Percentiles rank a stretch among this genome's conserved stretches.
Evolutionary conservation across 495 filamentous ascomycete genomes (phyloP).

Genomic region (Mytilinidion resinicola): DNA sequence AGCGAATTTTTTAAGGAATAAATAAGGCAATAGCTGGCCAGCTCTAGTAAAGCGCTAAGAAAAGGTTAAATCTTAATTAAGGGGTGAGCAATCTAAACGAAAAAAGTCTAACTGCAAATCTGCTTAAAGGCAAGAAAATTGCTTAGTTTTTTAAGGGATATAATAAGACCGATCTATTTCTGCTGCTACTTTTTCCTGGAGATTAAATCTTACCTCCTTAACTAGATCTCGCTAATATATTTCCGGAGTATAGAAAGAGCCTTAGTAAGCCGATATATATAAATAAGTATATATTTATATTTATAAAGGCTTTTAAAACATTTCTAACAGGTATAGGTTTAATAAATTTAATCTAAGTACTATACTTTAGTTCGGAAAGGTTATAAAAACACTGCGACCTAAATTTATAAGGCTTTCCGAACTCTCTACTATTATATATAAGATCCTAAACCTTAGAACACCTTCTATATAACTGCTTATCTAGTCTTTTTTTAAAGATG

Average conservation of each 20-base stretch:
- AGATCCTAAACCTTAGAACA: no score
- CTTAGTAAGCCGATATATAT: neutral
- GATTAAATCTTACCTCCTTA: neutral
- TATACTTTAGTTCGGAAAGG: no score
- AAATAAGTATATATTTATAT: neutral
- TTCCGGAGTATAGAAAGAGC: neutral
- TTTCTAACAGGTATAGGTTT: neutral
- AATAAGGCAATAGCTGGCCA: neutral
- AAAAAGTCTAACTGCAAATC: neutral
- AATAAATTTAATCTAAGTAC: neutral
- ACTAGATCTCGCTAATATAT: neutral
- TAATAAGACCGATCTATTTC: neutral
- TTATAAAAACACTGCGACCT: no score
- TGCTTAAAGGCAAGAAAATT: neutral
- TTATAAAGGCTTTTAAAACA: neutral
- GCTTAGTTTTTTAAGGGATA: neutral
- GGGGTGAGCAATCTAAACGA: neutral
- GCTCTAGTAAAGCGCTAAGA: neutral
- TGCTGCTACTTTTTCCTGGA: neutral
- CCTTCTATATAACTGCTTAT: no score
- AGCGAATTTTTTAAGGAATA: neutral
- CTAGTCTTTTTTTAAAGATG: no score
- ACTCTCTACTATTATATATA: no score
- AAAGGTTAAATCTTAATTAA: neutral
- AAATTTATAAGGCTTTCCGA: no score